Evolutionary conservation across 495 filamentous ascomycete species (phyloP), one percentile per base, ranked within the genome.

Genomic region (Podospora tetraspora): DNA sequence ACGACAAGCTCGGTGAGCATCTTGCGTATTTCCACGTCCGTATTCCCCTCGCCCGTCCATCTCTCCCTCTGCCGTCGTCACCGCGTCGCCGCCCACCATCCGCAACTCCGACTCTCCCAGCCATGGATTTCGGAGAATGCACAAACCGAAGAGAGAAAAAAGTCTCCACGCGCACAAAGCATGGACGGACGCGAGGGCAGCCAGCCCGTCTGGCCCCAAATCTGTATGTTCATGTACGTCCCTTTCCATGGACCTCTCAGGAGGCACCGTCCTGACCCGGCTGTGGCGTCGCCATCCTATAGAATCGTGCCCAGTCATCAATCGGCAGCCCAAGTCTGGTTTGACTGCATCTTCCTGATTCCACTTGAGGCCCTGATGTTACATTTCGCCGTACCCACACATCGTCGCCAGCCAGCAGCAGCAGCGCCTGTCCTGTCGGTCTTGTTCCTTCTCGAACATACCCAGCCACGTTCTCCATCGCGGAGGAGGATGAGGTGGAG

Each of bases 221-320:
- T 62, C 22, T 72, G 71, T 73, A 72, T 43, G 63, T 69, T 74
- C 72, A 71, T 74, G 72, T 76, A 70, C 69, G 68, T 59, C 66
- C 62, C 62, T 61, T 63, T 63, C 59, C 64, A 60, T 76, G 69
- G 74, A 66, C 71, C 74, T 74, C 71, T 76, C 75, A 76, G 71
- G 66, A 62, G 64, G 66, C 71, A 66, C 69, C 67, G 9, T 70
- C 63, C 58, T 70, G 68, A 64, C 59, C 70, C 71, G 74, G 71
- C 68, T 69, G 72, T 72, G 72, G 72, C 68, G 67, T 57, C 66
- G 62, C 62, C 66, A 68, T 70, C 76, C 76, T 78, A 78, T 79
- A 69, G 67, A 70, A 76, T 75, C 70, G 70, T 79, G 77, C 75
- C 77, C 75, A 73, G 75, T 79, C 77, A 79, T 79, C 77, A 76